These are phyloP conservation scores for Fusarium nisikadoi DNA, from an alignment of 2,329 filamentous ascomycete genomes.

Conservation along the genomic window DNA sequence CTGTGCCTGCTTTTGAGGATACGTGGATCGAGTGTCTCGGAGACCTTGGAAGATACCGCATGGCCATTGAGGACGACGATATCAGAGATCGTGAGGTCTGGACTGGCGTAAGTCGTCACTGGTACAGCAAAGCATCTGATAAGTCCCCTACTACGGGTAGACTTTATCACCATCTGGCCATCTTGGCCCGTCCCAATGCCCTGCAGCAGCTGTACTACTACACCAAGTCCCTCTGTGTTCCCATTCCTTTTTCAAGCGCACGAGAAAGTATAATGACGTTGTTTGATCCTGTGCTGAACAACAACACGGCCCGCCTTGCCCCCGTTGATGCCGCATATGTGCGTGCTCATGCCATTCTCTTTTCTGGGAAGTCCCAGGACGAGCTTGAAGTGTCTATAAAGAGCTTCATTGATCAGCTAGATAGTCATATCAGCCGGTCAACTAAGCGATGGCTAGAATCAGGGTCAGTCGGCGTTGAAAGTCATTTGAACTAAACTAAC, in stretches of 20 bases:
- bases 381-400: slow-evolving; percentile 57
- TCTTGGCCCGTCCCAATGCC: slow-evolving; percentile 75
- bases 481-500: neutral
- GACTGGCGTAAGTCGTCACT: slow-evolving; percentile 81
- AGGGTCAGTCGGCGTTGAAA: slow-evolving; percentile 48
- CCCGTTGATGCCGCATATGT: slow-evolving; percentile 69
- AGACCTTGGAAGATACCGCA: slow-evolving; percentile 83
- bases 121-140: slow-evolving; percentile 87
- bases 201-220: slow-evolving; percentile 80
- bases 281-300: slow-evolving; percentile 67
- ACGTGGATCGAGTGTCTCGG: slow-evolving; percentile 96
- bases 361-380: slow-evolving; percentile 61
- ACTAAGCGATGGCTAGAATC: slow-evolving; percentile 63
- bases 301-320: slow-evolving; percentile 49
- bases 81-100: slow-evolving; percentile 80
- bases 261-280: slow-evolving; percentile 76
- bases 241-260: slow-evolving; percentile 73
- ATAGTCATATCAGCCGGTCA: slow-evolving; percentile 64
- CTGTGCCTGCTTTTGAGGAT: slow-evolving; percentile 81
- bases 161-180: slow-evolving; percentile 89
- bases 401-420: slow-evolving; percentile 65
- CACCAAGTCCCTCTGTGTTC: slow-evolving; percentile 74
- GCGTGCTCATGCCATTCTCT: slow-evolving; percentile 71
- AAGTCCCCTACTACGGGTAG: slow-evolving; percentile 79
- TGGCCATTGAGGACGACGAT: slow-evolving; percentile 91